These are phyloP conservation scores for Trichoderma cornu-damae DNA, from an alignment of 2,329 filamentous ascomycete species.

Conservation along the genomic window DNA sequence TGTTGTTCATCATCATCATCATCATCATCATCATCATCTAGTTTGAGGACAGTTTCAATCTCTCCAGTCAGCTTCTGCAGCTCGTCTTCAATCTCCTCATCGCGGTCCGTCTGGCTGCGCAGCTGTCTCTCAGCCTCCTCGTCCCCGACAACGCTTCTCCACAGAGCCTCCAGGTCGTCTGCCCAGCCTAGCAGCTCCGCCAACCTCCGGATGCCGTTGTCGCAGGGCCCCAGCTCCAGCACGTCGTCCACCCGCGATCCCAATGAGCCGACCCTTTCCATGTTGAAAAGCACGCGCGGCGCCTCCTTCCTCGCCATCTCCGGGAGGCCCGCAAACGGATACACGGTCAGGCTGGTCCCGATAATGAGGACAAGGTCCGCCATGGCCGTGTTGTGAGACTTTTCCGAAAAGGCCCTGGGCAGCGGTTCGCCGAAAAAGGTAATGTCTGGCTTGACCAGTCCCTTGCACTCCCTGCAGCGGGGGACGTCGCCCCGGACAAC, in stretches of 20 bases:
- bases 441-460: constrained; percentile 88
- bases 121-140: constrained; percentile 50
- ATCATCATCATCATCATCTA: constrained; percentile 22
- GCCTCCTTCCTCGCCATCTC: constrained; percentile 53
- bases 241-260: constrained; percentile 81
- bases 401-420: constrained; percentile 34
- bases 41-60: constrained; percentile 32
- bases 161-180: constrained; percentile 72
- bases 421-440: constrained; percentile 84
- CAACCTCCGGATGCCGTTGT: constrained; percentile 71
- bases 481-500: constrained; percentile 66
- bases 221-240: constrained; percentile 74
- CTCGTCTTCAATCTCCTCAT: constrained; percentile 40
- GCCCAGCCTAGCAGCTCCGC: constrained; percentile 79
- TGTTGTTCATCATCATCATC: background rate
- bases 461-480: constrained; percentile 63
- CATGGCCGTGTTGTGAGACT: constrained; percentile 44
- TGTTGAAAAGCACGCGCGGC: constrained; percentile 82
- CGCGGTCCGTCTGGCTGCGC: constrained; percentile 28
- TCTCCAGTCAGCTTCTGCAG: constrained; percentile 37
- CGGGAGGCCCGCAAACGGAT: constrained; percentile 83
- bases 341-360: constrained; percentile 82
- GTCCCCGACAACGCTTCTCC: constrained; percentile 62
- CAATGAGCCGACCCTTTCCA: constrained; percentile 73
- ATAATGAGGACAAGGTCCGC: constrained; percentile 80